phyloP scores from a whole-genome alignment of 768 basidiomycete species.

The Crassisporium funariophilum region DNA sequence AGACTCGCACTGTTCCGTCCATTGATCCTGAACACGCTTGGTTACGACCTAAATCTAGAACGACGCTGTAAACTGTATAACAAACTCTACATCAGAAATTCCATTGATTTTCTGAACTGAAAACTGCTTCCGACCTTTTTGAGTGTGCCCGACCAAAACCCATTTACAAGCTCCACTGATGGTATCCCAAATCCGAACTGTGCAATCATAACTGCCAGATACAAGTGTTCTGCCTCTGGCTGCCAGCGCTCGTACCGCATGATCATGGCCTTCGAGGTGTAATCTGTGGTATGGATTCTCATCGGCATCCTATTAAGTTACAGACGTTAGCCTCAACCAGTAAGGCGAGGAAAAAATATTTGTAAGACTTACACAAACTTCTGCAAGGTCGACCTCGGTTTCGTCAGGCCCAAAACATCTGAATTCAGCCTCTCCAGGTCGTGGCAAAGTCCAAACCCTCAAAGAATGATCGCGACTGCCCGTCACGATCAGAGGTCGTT shows the following conservation, averaged over 20 bases:
- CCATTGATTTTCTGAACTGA: neutral
- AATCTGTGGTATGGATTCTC: slow-evolving; percentile 90
- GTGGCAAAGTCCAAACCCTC: slow-evolving; percentile 57
- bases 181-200: slow-evolving; percentile 94
- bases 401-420: slow-evolving; percentile 66
- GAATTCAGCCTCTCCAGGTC: slow-evolving; percentile 75
- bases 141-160: slow-evolving; percentile 84
- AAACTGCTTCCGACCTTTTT: slow-evolving; percentile 66
- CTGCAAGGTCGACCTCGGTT: slow-evolving; percentile 55
- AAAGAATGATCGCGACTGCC: slow-evolving; percentile 73
- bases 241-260: slow-evolving; percentile 91
- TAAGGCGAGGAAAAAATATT: neutral
- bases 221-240: slow-evolving; percentile 88
- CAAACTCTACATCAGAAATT: neutral
- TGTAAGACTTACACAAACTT: slow-evolving; percentile 36
- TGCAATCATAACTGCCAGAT: slow-evolving; percentile 95
- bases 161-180: slow-evolving; percentile 80
- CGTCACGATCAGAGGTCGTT: slow-evolving; percentile 71
- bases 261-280: slow-evolving; percentile 85
- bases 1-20: slow-evolving; percentile 96
- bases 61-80: slow-evolving; percentile 86
- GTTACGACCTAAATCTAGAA: slow-evolving; percentile 81
- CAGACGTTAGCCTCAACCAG: slow-evolving; percentile 5
- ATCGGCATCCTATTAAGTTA: slow-evolving; percentile 45
- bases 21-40: slow-evolving; percentile 97